Base-by-base conservation (phyloP, 2,329 filamentous ascomycete genomes). In the Epichloe uncinata region DNA sequence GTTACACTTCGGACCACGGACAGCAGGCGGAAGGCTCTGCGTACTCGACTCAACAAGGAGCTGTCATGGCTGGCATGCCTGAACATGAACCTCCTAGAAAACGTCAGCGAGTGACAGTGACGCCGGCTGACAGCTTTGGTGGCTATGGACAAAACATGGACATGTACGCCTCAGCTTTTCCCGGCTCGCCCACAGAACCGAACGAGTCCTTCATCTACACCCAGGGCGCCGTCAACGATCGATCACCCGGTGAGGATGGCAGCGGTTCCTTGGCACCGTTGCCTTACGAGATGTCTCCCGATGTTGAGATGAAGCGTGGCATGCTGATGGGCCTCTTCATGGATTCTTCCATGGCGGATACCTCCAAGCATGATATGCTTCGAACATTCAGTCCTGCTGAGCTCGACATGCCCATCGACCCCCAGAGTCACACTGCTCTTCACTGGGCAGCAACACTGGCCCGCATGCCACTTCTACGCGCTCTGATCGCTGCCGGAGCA, bases 371-470 rank as follows among this genome's bases (percentile, higher is more conserved):
- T 59, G 85, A 89, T 11, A 84, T 86, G 38, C 78, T 98, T 38
- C 74, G 82, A 45, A 82, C 81, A 9, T 75, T 96, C 50, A 84
- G 81, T 1, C 81, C 87, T 0, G 72, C 83, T 38, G 91, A 98
- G 57, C 77, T 97, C 20, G 93, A 98, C 61, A 84, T 93, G 63
- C 91, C 93, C 2, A 87, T 98, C 51, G 93, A 98, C 61, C 78
- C 84, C 26, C 88, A 88, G 52, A 83, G 83, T 36, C 88, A 97
- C 61, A 97, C 89, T 16, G 90, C 90, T 3, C 73, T 98, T 40
- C 91, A 97, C 62, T 98, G 93, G 93, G 93, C 93, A 2, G 89
- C 93, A 5, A 96, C 93, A 4, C 74, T 98, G 44, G 89, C 89
- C 3, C 84, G 91, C 15, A 84, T 95, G 63, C 79, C 86, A 1